Base-by-base conservation (phyloP, 1,139 yeast species). In the Nakaseomyces nivariensis region DNA sequence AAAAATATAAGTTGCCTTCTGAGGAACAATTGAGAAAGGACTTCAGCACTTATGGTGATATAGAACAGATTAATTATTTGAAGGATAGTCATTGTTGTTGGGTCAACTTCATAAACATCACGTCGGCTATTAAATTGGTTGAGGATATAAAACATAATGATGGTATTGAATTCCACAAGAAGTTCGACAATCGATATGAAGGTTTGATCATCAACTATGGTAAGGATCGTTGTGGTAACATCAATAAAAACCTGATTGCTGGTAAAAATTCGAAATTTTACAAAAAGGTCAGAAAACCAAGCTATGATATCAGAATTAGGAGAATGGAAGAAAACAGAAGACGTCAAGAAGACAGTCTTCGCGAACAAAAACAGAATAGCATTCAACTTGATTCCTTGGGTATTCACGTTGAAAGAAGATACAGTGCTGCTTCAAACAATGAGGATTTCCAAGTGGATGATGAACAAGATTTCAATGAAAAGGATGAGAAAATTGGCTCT, bases 171-270 rank as follows among this genome's bases (percentile, higher is more conserved):
- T 68, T 69, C 43, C 68, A 71, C 53, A 69, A 67, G 26, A 60
- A 59, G 41, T 72, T 78, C 53, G 73, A 73, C 51, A 66, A 67
- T 27, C 81, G 78, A 58, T 82, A 81, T 58, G 67, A 69, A 47
- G 74, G 72, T 47, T 75, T 82, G 54, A 79, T 82, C 56, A 80
- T 83, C 53, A 82, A 80, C 59, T 83, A 81, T 64, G 94, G 94
- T 54, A 85, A 85, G 63, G 94, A 85, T 67, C 75, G 95, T 65
- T 85, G 95, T 70, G 95, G 92, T 44, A 85, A 85, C 63, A 76
- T 83, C 55, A 64, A 64, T 46, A 64, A 60, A 49, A 64, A 62
- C 48, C 45, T 64, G 44, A 54, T 62, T 6, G 58, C 67, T 4
- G 59, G 59, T 13, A 64, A 64, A 45, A 62, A 60, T 46, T 60